These are phyloP conservation scores for Cucurbita moschata DNA, from an alignment of 306 rosid species.

Conservation along the genomic window DNA sequence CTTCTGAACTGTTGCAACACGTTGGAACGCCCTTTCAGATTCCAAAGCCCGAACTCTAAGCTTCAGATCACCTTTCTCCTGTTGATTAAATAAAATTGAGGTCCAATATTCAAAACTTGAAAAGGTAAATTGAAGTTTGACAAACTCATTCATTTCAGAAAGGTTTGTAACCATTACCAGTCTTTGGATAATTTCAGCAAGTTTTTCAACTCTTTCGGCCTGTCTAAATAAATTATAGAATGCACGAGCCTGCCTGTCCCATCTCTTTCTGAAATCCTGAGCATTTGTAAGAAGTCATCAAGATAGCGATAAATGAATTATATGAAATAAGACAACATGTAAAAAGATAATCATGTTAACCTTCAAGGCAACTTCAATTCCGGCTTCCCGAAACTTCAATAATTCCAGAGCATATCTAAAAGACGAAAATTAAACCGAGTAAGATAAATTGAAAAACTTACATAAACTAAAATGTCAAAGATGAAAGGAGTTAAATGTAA, in stretches of 20 bases:
- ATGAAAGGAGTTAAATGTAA: not conserved
- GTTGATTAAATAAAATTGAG: conserved; percentile 11
- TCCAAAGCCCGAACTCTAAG: conserved; percentile 93
- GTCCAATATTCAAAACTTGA: conserved; percentile 7
- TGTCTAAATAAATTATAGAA: conserved; percentile 92
- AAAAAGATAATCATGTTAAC: conserved; percentile 18
- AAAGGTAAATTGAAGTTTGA: conserved; percentile 10
- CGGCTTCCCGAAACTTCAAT: conserved; percentile 87
- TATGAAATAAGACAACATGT: conserved; percentile 8
- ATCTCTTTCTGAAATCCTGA: conserved; percentile 75
- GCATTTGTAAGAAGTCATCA: conserved; percentile 21
- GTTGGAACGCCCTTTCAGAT: conserved; percentile 96
- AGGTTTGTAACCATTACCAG: conserved; percentile 29
- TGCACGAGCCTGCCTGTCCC: conserved; percentile 84
- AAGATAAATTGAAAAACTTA: conserved; percentile 12
- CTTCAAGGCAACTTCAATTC: conserved; percentile 87
- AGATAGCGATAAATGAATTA: conserved; percentile 6
- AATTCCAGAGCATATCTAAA: conserved; percentile 93
- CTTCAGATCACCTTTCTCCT: conserved; percentile 99
- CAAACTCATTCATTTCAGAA: conserved; percentile 1
- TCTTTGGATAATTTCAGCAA: conserved; percentile 69
- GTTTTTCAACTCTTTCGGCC: conserved; percentile 93
- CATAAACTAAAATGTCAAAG: not conserved
- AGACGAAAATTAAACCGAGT: conserved; percentile 17
- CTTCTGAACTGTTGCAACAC: conserved; percentile 85